A percentile compares a stretch with the other conserved stretches of the same genome.
phyloP scores from a whole-genome alignment of 208 protist genomes.

The Leishmania guyanensis region DNA sequence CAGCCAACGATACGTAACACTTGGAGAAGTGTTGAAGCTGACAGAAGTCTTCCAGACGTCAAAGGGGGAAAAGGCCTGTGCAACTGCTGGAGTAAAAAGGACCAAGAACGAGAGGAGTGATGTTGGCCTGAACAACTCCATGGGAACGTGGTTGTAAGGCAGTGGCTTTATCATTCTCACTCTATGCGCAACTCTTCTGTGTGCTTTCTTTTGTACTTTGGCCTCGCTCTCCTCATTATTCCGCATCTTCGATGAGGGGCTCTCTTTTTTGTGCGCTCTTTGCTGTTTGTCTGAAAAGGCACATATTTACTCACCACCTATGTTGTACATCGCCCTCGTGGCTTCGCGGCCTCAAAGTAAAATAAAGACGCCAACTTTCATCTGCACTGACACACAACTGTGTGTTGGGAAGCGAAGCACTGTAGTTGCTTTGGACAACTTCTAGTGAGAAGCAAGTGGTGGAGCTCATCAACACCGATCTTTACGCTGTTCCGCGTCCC shows the following conservation, averaged over 20 bases:
- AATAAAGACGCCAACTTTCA: neutral
- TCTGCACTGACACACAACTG: neutral
- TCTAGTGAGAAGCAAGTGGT: neutral
- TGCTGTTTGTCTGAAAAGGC: neutral
- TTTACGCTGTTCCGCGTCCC: neutral
- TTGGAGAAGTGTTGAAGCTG: neutral
- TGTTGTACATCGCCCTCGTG: neutral
- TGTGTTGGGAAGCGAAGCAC: neutral
- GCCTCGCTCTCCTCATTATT: neutral
- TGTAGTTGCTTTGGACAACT: neutral
- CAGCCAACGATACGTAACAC: neutral
- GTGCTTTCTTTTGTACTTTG: neutral
- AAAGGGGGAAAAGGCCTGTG: neutral
- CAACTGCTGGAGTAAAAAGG: neutral
- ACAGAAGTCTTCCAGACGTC: neutral
- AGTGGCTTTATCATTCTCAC: neutral
- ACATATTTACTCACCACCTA: neutral
- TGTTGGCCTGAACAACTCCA: too few relatives aligned
- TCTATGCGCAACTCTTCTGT: neutral
- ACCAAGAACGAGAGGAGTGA: neutral
- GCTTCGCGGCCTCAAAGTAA: neutral
- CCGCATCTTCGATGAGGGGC: neutral
- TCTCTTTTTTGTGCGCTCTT: slow-evolving; percentile 4
- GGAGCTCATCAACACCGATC: neutral
- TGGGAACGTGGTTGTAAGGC: too few relatives aligned